Conservation (phyloP, 768 basidiomycete genomes). For the Phylloporus scabripes region DNA sequence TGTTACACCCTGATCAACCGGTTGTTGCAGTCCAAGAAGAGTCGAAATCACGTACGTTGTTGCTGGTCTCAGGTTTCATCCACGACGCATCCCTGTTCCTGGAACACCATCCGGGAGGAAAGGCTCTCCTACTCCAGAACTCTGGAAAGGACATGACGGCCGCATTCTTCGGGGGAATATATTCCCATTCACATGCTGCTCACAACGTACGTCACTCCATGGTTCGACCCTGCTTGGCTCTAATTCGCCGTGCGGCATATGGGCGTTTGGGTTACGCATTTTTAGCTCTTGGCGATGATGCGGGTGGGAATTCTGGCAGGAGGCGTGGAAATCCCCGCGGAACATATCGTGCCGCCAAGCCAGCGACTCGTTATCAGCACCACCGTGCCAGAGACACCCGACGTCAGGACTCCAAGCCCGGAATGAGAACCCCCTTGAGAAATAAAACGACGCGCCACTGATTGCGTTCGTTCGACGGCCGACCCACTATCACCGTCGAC, state of each 20-base stretch:
- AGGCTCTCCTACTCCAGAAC: slow-evolving; percentile 46
- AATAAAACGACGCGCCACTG: background rate
- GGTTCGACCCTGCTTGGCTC: background rate
- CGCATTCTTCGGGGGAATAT: slow-evolving; percentile 81
- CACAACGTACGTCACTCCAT: slow-evolving; percentile 51
- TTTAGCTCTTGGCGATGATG: slow-evolving; percentile 67
- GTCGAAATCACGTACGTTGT: slow-evolving; percentile 55
- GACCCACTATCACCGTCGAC: slow-evolving; percentile 1
- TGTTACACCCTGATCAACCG: slow-evolving; percentile 1
- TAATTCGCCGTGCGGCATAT: slow-evolving; percentile 4
- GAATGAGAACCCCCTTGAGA: background rate
- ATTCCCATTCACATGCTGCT: slow-evolving; percentile 79
- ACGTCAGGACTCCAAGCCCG: background rate
- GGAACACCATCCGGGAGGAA: slow-evolving; percentile 78
- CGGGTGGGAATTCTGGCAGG: slow-evolving; percentile 64
- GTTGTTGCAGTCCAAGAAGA: slow-evolving; percentile 54
- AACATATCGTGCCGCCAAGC: slow-evolving; percentile 42
- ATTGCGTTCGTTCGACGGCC: slow-evolving; percentile 15
- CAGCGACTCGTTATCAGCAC: slow-evolving; percentile 34
- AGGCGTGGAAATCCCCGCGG: slow-evolving; percentile 49
- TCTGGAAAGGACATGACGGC: slow-evolving; percentile 82
- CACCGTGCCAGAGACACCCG: slow-evolving; percentile 6
- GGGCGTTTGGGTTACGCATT: background rate
- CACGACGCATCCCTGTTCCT: slow-evolving; percentile 75
- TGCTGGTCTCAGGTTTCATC: slow-evolving; percentile 81